Percentiles rank a stretch among this genome's conserved stretches.
Conservation (phyloP, 2,329 filamentous ascomycete genomes). For the Penicillium sp. region DNA sequence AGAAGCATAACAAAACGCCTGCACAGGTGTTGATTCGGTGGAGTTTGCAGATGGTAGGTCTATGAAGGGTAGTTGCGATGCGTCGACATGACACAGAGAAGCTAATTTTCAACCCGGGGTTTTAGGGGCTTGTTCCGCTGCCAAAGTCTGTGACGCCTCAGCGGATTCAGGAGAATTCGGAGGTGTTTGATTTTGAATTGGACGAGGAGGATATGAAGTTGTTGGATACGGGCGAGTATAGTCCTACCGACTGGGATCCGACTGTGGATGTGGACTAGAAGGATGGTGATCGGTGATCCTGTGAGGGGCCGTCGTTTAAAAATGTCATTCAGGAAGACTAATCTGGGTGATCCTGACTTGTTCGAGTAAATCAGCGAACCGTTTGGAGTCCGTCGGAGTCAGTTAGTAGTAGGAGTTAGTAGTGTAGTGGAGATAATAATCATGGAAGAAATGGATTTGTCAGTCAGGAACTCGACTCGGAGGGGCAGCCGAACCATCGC, state of each 20-base stretch:
- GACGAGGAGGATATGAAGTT: slow-evolving; percentile 58
- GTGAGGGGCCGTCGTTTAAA: background rate
- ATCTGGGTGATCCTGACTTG: background rate
- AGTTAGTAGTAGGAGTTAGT: too few relatives aligned
- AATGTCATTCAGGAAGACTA: background rate
- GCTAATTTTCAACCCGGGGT: background rate
- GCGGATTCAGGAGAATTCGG: slow-evolving; percentile 62
- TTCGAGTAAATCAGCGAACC: background rate
- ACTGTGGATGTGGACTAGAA: slow-evolving; percentile 36
- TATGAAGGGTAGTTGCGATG: slow-evolving; percentile 31
- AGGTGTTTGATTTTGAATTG: slow-evolving; percentile 64
- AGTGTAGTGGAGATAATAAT: too few relatives aligned
- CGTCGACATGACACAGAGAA: too few relatives aligned
- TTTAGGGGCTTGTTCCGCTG: slow-evolving; percentile 62
- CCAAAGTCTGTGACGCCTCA: slow-evolving; percentile 62
- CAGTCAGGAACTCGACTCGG: slow-evolving; percentile 10
- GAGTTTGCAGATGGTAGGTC: slow-evolving; percentile 73
- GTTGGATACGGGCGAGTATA: slow-evolving; percentile 59
- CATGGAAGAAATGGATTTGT: slow-evolving; percentile 20
- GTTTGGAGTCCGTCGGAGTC: background rate
- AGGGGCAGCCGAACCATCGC: slow-evolving; percentile 18
- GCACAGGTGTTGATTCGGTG: slow-evolving; percentile 77
- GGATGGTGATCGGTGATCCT: too few relatives aligned
- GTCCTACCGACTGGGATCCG: slow-evolving; percentile 63
- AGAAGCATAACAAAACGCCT: slow-evolving; percentile 69